A percentile compares a stretch with the other conserved stretches of the same genome.
These are phyloP conservation scores for Bifiguratus adelaidae DNA, from an alignment of 192 early-diverging fungal genomes.

Conservation along the genomic window DNA sequence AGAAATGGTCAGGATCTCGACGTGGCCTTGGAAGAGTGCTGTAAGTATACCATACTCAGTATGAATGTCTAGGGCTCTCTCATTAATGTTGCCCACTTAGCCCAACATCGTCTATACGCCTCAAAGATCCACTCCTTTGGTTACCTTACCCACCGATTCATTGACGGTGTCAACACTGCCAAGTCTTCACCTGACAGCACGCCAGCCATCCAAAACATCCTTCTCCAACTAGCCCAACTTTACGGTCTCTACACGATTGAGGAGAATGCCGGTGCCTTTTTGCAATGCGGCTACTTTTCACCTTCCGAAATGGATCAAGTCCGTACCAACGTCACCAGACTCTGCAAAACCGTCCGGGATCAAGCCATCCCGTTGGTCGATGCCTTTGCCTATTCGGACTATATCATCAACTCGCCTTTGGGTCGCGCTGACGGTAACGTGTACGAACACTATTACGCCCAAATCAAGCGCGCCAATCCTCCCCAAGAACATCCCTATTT, in stretches of 20 bases:
- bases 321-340: conserved; percentile 31
- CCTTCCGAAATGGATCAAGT: conserved; percentile 35
- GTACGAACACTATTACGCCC: conserved; percentile 82
- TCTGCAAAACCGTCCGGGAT: conserved; percentile 55
- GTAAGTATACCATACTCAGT: too few relatives aligned
- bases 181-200: conserved; percentile 18
- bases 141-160: conserved; percentile 65
- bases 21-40: conserved; percentile 79
- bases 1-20: conserved; percentile 61
- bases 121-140: conserved; percentile 72
- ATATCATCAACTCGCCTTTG: conserved; percentile 64
- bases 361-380: conserved; percentile 77
- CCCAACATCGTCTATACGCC: conserved; percentile 45
- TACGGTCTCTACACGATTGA: conserved; percentile 58
- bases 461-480: conserved; percentile 70
- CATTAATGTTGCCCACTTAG: conserved; percentile 53
- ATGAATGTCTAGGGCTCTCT: conserved; percentile 50
- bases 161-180: conserved; percentile 37
- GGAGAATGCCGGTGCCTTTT: conserved; percentile 55
- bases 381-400: conserved; percentile 66
- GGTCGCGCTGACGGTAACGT: conserved; percentile 69
- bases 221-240: conserved; percentile 30
- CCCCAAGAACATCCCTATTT: conserved; percentile 65
- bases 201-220: conserved; percentile 23
- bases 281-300: conserved; percentile 42